Evolutionary conservation across 1,284 basidiomycete species (phyloP).

Genomic region (Moesziomyces sp.): DNA sequence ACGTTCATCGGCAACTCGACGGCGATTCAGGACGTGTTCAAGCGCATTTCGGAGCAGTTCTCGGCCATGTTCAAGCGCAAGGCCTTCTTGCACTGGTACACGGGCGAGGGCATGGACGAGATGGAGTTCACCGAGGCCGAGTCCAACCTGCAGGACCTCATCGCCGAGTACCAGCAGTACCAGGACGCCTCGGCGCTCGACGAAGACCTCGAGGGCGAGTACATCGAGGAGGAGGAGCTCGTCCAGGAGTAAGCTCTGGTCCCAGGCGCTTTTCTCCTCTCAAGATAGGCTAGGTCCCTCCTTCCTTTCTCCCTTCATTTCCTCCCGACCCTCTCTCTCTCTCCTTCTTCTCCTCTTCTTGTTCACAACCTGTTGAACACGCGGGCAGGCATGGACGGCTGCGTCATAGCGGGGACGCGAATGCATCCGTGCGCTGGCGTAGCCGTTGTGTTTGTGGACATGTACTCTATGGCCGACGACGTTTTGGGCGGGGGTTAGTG

Average conservation of each 20-base stretch:
- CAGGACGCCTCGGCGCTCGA: slow-evolving; percentile 70
- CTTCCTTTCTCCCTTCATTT: background rate
- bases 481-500: no score
- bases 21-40: slow-evolving; percentile 66
- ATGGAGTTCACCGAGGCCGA: slow-evolving; percentile 69
- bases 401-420: no score
- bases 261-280: no score
- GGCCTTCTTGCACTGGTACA: slow-evolving; percentile 69
- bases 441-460: no score
- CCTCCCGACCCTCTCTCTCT: background rate
- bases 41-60: slow-evolving; percentile 68
- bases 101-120: slow-evolving; percentile 69
- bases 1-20: slow-evolving; percentile 69
- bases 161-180: slow-evolving; percentile 70
- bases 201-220: slow-evolving; percentile 67
- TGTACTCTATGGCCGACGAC: no score
- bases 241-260: slow-evolving; percentile 33
- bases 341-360: no score
- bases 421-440: no score
- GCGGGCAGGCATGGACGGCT: no score
- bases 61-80: slow-evolving; percentile 68
- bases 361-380: no score
- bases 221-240: slow-evolving; percentile 58
- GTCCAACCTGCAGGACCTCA: slow-evolving; percentile 67
- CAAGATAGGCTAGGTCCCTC: background rate